Conservation (phyloP, 2,329 filamentous ascomycete species). For the Orbilia brochopaga region DNA sequence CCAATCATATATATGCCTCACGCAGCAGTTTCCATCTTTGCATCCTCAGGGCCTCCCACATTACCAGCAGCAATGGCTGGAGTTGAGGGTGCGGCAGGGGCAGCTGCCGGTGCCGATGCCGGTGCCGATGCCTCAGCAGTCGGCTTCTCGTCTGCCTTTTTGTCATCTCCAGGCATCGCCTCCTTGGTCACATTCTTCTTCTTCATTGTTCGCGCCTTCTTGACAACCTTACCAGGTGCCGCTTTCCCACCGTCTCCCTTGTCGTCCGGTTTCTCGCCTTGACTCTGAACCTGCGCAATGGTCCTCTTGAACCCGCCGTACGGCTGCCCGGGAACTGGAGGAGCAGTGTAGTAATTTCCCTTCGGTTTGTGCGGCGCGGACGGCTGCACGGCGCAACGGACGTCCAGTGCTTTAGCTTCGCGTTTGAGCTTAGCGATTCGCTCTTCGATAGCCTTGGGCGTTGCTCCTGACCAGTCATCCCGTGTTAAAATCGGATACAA, state of each 20-base stretch:
- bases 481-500: background rate
- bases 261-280: constrained; percentile 9
- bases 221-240: constrained; percentile 1
- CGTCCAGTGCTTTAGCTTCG: constrained; percentile 54
- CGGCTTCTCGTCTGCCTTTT: constrained; percentile 11
- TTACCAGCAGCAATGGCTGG: background rate
- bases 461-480: too few species aligned
- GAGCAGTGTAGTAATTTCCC: constrained; percentile 40
- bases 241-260: constrained; percentile 20
- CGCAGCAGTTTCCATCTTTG: constrained; percentile 1
- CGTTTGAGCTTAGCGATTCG: constrained; percentile 55
- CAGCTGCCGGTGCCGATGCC: background rate
- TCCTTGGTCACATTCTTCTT: constrained; percentile 11
- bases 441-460: constrained; percentile 55
- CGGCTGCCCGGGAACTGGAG: constrained; percentile 30
- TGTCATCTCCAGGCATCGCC: background rate
- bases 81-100: background rate
- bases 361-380: constrained; percentile 42
- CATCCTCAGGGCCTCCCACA: constrained; percentile 12
- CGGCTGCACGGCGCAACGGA: constrained; percentile 40
- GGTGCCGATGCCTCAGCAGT: background rate
- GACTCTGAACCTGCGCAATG: constrained; percentile 3
- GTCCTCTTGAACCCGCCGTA: constrained; percentile 33
- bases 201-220: constrained; percentile 20
- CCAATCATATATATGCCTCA: background rate